phyloP scores from a whole-genome alignment of 2,329 filamentous ascomycete species.

The Aureobasidium melanogenum region DNA sequence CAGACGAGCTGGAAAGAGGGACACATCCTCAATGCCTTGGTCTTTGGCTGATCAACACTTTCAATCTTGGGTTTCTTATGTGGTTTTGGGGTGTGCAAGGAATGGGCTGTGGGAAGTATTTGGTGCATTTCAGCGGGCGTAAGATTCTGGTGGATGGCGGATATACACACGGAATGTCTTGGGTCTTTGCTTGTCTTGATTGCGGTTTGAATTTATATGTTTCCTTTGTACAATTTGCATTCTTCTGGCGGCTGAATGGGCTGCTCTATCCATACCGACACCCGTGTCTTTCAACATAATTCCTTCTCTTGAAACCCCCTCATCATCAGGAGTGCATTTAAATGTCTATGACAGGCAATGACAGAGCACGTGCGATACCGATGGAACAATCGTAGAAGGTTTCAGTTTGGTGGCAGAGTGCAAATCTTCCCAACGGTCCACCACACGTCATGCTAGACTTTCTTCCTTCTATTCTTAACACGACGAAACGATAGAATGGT shows the following conservation, averaged over 20 bases:
- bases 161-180: neutral
- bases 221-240: neutral
- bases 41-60: constrained; percentile 34
- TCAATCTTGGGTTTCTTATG: neutral
- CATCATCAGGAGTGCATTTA: too few species aligned
- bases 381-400: neutral
- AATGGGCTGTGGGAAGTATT: neutral
- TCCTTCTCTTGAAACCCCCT: too few species aligned
- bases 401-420: neutral
- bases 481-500: constrained; percentile 10
- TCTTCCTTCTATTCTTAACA: neutral
- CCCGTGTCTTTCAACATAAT: neutral
- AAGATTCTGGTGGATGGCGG: neutral
- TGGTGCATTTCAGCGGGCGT: constrained; percentile 7
- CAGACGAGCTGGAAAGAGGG: constrained; percentile 68
- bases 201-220: neutral
- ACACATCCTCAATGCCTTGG: constrained; percentile 68
- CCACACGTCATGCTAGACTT: neutral
- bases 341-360: too few species aligned
- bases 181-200: neutral
- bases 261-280: neutral
- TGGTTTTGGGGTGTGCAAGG: neutral
- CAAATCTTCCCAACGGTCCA: neutral
- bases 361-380: neutral
- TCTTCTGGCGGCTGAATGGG: neutral